These are phyloP conservation scores for Agaricales sp. DNA, from an alignment of 1,284 basidiomycete genomes.

Conservation along the genomic window DNA sequence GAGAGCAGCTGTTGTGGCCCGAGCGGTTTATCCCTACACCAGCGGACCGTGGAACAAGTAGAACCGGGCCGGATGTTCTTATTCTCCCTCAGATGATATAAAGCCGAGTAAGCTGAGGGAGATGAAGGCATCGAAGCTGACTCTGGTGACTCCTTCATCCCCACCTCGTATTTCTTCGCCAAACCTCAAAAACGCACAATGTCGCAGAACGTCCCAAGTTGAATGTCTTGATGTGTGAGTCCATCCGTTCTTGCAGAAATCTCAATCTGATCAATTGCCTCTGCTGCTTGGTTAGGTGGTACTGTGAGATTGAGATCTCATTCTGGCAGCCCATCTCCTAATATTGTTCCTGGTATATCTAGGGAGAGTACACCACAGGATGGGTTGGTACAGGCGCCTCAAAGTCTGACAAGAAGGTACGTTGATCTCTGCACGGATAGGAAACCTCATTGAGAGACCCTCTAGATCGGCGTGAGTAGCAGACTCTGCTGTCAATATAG, in stretches of 20 bases:
- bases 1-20: too few species aligned
- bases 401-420: conserved; percentile 88
- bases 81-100: too few species aligned
- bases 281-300: conserved; percentile 37
- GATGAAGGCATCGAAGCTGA: too few species aligned
- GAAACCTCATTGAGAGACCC: conserved; percentile 2
- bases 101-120: too few species aligned
- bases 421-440: conserved; percentile 7
- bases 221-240: conserved; percentile 69
- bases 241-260: neutral
- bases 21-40: too few species aligned
- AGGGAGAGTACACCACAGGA: conserved; percentile 91
- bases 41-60: too few species aligned
- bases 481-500: too few species aligned
- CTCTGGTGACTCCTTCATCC: too few species aligned
- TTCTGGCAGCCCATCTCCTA: conserved; percentile 2
- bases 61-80: too few species aligned
- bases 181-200: too few species aligned
- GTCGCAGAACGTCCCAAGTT: conserved; percentile 35
- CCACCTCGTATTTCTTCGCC: too few species aligned
- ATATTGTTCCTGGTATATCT: conserved; percentile 3
- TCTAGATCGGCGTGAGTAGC: conserved; percentile 62
- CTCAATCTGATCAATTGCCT: conserved; percentile 3
- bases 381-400: conserved; percentile 87
- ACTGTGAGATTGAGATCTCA: conserved; percentile 32